Evolutionary conservation across 2,329 filamentous ascomycete species (phyloP).

Genomic region (Fusarium fracticaudum): DNA sequence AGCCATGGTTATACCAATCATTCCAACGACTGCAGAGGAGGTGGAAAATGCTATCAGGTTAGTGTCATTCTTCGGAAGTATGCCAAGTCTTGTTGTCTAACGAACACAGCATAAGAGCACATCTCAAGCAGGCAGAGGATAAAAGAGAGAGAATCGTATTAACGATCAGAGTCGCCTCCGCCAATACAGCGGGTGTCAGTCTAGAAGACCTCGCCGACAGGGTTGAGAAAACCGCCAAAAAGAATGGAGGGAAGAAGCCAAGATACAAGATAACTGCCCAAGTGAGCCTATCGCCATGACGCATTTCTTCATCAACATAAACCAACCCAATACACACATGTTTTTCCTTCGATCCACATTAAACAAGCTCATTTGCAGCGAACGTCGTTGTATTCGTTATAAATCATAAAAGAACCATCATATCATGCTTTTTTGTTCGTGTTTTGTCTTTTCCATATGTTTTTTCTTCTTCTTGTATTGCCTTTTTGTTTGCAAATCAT

Average conservation of each 20-base stretch:
- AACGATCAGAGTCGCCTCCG: slow-evolving; percentile 47
- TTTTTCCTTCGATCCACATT: slow-evolving; percentile 14
- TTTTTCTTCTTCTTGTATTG: slow-evolving; percentile 14
- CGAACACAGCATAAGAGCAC: slow-evolving; percentile 45
- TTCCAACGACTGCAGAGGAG: slow-evolving; percentile 50
- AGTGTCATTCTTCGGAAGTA: slow-evolving; percentile 27
- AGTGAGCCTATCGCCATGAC: slow-evolving; percentile 40
- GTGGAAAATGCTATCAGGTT: slow-evolving; percentile 53
- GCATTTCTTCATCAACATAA: slow-evolving; percentile 27
- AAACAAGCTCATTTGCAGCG: slow-evolving; percentile 10
- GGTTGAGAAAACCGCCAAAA: slow-evolving; percentile 49
- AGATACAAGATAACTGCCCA: slow-evolving; percentile 48
- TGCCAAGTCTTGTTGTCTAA: slow-evolving; percentile 18
- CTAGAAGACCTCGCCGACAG: slow-evolving; percentile 47
- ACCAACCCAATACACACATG: slow-evolving; percentile 20
- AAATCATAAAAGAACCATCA: slow-evolving; percentile 19
- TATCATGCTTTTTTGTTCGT: slow-evolving; percentile 14
- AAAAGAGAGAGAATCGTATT: slow-evolving; percentile 52
- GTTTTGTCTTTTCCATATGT: slow-evolving; percentile 17
- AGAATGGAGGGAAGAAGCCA: slow-evolving; percentile 43
- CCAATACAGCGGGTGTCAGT: slow-evolving; percentile 45
- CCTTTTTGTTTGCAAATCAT: slow-evolving; percentile 10
- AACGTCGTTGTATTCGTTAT: slow-evolving; percentile 34
- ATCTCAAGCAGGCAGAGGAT: slow-evolving; percentile 40
- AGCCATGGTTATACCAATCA: slow-evolving; percentile 53